phyloP scores from a whole-genome alignment of 345 rosid species.

The Ricinus communis region DNA sequence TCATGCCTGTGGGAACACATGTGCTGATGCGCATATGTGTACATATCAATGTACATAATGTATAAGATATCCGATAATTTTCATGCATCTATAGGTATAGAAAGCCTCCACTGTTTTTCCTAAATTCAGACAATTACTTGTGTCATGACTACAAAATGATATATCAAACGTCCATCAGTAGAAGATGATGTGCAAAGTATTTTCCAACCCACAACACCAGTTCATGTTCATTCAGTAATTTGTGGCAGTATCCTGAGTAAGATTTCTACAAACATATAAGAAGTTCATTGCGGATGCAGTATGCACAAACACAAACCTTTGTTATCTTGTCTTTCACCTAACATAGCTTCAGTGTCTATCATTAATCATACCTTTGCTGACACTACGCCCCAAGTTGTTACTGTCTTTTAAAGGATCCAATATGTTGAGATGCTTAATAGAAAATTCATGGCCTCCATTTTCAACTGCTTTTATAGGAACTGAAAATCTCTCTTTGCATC shows the following conservation, averaged over 20 bases:
- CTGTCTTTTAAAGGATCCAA: conserved; percentile 78
- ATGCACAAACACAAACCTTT: neutral
- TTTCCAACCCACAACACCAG: neutral
- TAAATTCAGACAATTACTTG: conserved; percentile 4
- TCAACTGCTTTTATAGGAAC: conserved; percentile 64
- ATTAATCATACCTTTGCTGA: conserved; percentile 95
- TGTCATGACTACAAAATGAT: too few species aligned
- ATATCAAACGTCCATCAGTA: too few species aligned
- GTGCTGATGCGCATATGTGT: too few species aligned
- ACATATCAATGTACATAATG: too few species aligned
- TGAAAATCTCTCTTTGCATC: conserved; percentile 53
- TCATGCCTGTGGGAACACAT: too few species aligned
- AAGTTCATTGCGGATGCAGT: conserved; percentile 2
- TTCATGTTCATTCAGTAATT: neutral
- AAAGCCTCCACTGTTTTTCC: neutral
- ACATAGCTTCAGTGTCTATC: conserved; percentile 7
- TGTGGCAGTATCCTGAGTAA: neutral
- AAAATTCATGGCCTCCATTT: conserved; percentile 53
- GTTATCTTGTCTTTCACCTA: too few species aligned
- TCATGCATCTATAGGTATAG: neutral
- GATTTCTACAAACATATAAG: neutral
- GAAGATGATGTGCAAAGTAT: neutral
- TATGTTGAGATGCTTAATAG: conserved; percentile 74
- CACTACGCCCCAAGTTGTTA: conserved; percentile 97
- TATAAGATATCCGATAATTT: neutral